These are phyloP conservation scores for Chrysopogon serrulatus DNA, from an alignment of 176 grass and related monocot genomes.

Conservation along the genomic window DNA sequence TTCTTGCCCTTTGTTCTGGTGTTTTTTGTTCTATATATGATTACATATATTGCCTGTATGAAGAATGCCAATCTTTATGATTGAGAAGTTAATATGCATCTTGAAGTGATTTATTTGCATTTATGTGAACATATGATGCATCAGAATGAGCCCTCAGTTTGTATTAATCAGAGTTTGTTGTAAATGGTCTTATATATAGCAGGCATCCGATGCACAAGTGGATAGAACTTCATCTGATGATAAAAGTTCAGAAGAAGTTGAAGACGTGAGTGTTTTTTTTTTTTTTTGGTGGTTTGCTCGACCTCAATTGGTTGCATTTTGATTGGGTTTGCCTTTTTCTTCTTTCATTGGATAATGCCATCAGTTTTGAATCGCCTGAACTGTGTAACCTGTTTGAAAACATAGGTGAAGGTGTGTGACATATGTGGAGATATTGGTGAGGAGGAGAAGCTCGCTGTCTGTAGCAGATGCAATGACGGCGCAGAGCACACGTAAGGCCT, in stretches of 20 bases:
- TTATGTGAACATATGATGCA: not conserved
- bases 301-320: constrained; percentile 6
- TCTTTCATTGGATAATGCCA: not conserved
- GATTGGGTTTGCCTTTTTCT: not conserved
- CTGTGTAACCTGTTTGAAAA: constrained; percentile 24
- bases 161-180: not conserved
- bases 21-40: not conserved
- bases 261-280: constrained; percentile 56
- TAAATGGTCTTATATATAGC: constrained; percentile 7
- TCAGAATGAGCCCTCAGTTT: not conserved
- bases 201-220: constrained; percentile 15
- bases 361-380: constrained; percentile 16
- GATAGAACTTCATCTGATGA: constrained; percentile 25
- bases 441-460: constrained; percentile 80
- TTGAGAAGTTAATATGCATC: not conserved
- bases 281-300: constrained; percentile 8
- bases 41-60: constrained; percentile 1
- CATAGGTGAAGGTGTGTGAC: constrained; percentile 95
- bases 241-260: constrained; percentile 54
- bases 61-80: not conserved
- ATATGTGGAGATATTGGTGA: constrained; percentile 92
- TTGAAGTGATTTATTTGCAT: constrained; percentile 15
- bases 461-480: constrained; percentile 89
- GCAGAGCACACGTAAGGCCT: constrained; percentile 91
- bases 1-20: constrained; percentile 2